These are phyloP conservation scores for Ophiostoma australiae DNA, from an alignment of 2,329 filamentous ascomycete genomes.

Conservation along the genomic window DNA sequence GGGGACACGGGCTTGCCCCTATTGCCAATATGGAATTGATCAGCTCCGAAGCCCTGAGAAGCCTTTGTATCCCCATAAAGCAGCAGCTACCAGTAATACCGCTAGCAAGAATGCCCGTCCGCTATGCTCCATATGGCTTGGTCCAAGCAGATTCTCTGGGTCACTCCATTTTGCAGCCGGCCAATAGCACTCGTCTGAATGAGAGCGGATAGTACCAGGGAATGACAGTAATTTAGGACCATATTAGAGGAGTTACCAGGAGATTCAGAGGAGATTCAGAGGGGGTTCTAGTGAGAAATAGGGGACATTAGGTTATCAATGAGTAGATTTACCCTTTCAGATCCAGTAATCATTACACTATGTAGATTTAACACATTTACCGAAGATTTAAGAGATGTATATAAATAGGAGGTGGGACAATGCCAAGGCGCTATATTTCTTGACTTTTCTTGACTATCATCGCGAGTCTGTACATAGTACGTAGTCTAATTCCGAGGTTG, in stretches of 20 bases:
- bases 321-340: background rate
- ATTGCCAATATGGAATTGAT: background rate
- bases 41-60: background rate
- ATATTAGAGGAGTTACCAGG: background rate
- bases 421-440: conserved; percentile 7
- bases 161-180: background rate
- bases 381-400: background rate
- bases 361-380: background rate
- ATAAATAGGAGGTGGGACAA: background rate
- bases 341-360: too few relatives aligned
- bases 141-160: background rate
- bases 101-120: conserved; percentile 7
- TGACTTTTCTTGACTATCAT: conserved; percentile 4
- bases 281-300: background rate
- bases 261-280: background rate
- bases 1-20: background rate
- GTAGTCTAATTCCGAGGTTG: background rate
- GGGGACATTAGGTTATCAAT: background rate
- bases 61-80: conserved; percentile 1
- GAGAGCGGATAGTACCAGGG: background rate
- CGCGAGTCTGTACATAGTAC: background rate
- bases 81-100: background rate
- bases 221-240: background rate
- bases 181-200: background rate
- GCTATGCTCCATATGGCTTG: background rate